phyloP scores from a whole-genome alignment of 176 grass and related monocot genomes.

The Triticum dicoccoides region DNA sequence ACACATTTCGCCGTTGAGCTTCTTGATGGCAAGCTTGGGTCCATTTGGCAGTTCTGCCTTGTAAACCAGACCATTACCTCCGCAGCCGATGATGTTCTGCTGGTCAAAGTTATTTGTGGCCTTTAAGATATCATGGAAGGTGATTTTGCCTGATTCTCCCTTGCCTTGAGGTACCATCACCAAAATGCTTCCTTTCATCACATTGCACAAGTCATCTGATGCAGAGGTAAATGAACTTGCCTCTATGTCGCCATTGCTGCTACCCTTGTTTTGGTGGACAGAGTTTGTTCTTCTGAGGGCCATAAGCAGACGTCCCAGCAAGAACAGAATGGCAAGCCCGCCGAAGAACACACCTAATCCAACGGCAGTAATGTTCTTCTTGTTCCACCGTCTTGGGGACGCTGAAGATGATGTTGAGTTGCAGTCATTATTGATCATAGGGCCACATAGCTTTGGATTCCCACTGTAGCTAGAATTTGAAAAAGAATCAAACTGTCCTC shows the following conservation, averaged over 20 bases:
- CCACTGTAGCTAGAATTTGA: conserved; percentile 57
- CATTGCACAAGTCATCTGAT: conserved; percentile 29
- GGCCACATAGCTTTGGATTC: conserved; percentile 62
- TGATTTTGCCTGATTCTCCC: conserved; percentile 51
- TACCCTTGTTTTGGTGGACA: conserved; percentile 33
- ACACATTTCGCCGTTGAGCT: conserved; percentile 74
- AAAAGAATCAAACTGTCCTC: conserved; percentile 67
- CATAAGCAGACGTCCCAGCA: conserved; percentile 49
- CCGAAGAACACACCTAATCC: conserved; percentile 65
- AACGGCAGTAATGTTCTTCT: conserved; percentile 48
- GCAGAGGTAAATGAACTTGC: conserved; percentile 51
- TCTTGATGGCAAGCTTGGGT: conserved; percentile 77
- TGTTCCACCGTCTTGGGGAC: conserved; percentile 10
- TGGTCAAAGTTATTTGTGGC: conserved; percentile 88
- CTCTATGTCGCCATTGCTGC: conserved; percentile 38
- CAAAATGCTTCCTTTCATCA: conserved; percentile 48
- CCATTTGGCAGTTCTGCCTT: conserved; percentile 63
- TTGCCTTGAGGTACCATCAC: conserved; percentile 58
- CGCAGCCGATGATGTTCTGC: conserved; percentile 81
- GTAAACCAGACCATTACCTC: conserved; percentile 83
- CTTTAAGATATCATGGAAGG: conserved; percentile 64
- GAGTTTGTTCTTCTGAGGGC: conserved; percentile 33
- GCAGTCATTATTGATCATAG: conserved; percentile 29
- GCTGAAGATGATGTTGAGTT: neutral
- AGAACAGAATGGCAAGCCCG: conserved; percentile 44